Base-by-base conservation (phyloP, 352 stramenopile genomes). In the Hyphochytrium catenoides region DNA sequence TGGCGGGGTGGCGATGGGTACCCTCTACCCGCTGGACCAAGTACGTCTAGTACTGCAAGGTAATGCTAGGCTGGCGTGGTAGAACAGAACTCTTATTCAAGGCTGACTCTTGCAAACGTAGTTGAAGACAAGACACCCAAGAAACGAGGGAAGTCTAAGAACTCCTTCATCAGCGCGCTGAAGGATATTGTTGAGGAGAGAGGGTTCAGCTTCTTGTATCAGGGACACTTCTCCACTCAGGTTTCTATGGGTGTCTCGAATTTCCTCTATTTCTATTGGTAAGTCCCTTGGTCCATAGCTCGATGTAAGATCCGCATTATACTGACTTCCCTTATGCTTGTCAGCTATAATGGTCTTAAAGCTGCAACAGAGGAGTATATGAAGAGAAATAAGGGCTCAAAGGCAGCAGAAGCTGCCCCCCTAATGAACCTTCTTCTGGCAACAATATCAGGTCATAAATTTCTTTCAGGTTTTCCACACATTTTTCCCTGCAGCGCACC, bases 231-330 rank as follows among this genome's bases (percentile, higher is more conserved):
- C 31, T 69, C 66, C 36, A 74, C 70, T 39, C 62, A 79, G 33
- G 42, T 83, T n/a, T 47, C 48, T 12, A 55, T 62, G 32, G 53
- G 68, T 51, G 37, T 65, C 26, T 78, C 59, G 18, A 84, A 85
- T 51, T 83, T 81, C 45, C 49, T 87, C 36, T 87, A 83, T 39
- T 86, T 86, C 52, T 86, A 78, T 51, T 77, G 59, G 52, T 79
- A 46, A 22, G 46, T 24, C 15, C n/a, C 4, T 17, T 9, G 35
- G 26, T 34, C 18, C 12, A 25, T 28, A 25, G 34, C 20, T 9
- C 8, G n/a, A n/a, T n/a, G n/a, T n/a, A n/a, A n/a, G n/a, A n/a
- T n/a, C n/a, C n/a, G n/a, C n/a, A n/a, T n/a, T n/a, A n/a, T n/a
- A n/a, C n/a, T n/a, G n/a, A n/a, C n/a, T n/a, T n/a, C n/a, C n/a